phyloP scores from a whole-genome alignment of 2,329 filamentous ascomycete genomes.

The Cylindrodendrum hubeiense region DNA sequence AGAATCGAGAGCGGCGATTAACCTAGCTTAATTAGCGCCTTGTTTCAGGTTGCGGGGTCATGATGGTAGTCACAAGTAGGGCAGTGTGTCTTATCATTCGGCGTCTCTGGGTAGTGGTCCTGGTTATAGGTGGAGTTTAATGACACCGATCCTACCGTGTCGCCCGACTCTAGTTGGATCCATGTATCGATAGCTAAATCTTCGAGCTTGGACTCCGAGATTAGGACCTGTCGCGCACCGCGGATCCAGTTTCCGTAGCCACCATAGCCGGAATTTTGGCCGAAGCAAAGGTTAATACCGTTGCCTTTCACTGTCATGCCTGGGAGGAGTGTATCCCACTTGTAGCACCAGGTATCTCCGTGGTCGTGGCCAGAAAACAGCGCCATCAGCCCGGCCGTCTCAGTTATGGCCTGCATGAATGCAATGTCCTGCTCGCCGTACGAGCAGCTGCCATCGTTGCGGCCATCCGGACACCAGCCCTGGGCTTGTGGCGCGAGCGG shows the following conservation, averaged over 20 bases:
- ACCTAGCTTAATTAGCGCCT: no score
- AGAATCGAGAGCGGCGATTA: no score
- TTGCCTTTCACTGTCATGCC: constrained; percentile 60
- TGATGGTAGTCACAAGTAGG: constrained; percentile 33
- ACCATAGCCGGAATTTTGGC: constrained; percentile 77
- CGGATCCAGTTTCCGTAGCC: constrained; percentile 76
- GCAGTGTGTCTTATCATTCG: constrained; percentile 52
- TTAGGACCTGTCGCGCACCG: constrained; percentile 68
- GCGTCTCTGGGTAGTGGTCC: constrained; percentile 64
- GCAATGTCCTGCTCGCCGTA: constrained; percentile 66
- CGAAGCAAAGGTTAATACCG: constrained; percentile 66
- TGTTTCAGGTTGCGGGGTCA: no score
- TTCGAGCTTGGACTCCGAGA: constrained; percentile 57
- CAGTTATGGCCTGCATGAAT: constrained; percentile 72
- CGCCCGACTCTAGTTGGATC: constrained; percentile 70
- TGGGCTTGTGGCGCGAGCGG: constrained; percentile 56
- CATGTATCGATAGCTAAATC: constrained; percentile 65
- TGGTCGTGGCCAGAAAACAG: constrained; percentile 78
- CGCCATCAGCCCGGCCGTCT: constrained; percentile 66
- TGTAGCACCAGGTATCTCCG: constrained; percentile 69
- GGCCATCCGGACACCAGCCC: constrained; percentile 58
- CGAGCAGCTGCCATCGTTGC: constrained; percentile 50
- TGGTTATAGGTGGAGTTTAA: constrained; percentile 71
- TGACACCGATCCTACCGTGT: constrained; percentile 62
- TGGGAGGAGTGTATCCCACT: constrained; percentile 60